Base-by-base conservation (phyloP, 495 filamentous ascomycete species). In the Cryomyces antarcticus region DNA sequence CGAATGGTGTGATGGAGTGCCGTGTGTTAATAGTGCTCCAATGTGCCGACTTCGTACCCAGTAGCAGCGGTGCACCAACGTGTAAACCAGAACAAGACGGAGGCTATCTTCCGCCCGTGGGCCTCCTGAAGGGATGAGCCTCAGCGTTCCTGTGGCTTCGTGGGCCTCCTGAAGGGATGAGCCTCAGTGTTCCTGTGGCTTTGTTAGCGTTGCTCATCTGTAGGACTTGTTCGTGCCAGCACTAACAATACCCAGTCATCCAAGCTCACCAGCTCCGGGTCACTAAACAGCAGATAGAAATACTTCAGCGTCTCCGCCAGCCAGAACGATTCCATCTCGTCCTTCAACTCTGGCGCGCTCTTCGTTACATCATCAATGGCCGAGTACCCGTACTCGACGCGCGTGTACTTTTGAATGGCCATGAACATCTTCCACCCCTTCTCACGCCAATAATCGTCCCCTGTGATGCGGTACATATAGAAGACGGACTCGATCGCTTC, bases 401-500 rank as follows among this genome's bases (percentile, higher is more conserved):
- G 63, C 9, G 83, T 88, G 46, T 75, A 59, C 44, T 67, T 66
- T 29, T 75, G 61, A 48, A 93, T 70, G 6, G 83, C 70, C 53
- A 78, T 61, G 55, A 86, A 93, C 86, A 94, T 94, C 40, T 73
- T 69, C 86, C 86, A 94, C 13, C 85, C 86, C 50, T 81, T 80
- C 44, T 80, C 73, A 43, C 83, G 82, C 83, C 84, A 94, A 38
- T 62, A 57, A 0, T 68, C 57, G 43, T 89, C 80, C 42, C 83
- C 86, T 0, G 85, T 93, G 49, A 89, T 77, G 52, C 86, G 81
- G 65, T 81, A 93, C 80, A 93, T 84, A 65, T 92, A 86, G 69
- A 84, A 94, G 10, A 94, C 83, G 1, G 82, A 92, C 57, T 94
- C 86, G 49, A 94, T 93, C 3, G 86, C 86, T 65, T 94, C 86